Evolutionary conservation across 2,329 filamentous ascomycete genomes (phyloP).

Genomic region (Akanthomyces uredinophilus): DNA sequence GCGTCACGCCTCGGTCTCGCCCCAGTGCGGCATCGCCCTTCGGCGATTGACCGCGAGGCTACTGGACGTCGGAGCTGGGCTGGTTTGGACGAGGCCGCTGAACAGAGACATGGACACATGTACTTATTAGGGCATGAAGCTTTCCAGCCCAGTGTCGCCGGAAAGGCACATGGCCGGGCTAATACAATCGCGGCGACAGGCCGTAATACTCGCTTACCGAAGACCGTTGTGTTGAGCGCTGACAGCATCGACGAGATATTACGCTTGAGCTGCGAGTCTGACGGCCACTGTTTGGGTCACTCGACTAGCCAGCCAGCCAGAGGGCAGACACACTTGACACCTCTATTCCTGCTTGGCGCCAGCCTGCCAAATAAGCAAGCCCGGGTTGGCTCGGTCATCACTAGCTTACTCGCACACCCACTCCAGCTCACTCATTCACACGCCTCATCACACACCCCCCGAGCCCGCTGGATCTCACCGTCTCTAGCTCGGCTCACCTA

Average conservation of each 20-base stretch:
- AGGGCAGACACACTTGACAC: neutral
- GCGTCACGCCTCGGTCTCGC: constrained; percentile 4
- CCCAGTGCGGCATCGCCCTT: neutral
- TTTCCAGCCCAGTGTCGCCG: neutral
- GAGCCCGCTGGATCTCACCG: constrained; percentile 11
- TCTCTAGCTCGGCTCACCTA: constrained; percentile 4
- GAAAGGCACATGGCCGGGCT: neutral
- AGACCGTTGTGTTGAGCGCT: neutral
- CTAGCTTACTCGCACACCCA: constrained; percentile 11
- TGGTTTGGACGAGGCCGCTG: neutral
- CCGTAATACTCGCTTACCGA: neutral
- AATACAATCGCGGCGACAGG: constrained; percentile 5
- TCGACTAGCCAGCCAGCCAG: neutral
- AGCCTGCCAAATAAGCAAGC: constrained; percentile 5
- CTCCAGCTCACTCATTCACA: constrained; percentile 7
- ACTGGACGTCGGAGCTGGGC: constrained; percentile 4
- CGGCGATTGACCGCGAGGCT: neutral
- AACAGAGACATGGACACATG: neutral
- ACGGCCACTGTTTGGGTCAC: neutral
- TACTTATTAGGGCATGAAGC: neutral
- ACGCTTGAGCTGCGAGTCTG: constrained; percentile 2
- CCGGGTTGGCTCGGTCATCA: constrained; percentile 5
- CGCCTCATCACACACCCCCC: constrained; percentile 7
- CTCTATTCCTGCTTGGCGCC: neutral
- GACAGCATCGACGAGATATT: constrained; percentile 2